These are phyloP conservation scores for Bipolaris sorokiniana DNA, from an alignment of 2,329 filamentous ascomycete species.

Conservation along the genomic window DNA sequence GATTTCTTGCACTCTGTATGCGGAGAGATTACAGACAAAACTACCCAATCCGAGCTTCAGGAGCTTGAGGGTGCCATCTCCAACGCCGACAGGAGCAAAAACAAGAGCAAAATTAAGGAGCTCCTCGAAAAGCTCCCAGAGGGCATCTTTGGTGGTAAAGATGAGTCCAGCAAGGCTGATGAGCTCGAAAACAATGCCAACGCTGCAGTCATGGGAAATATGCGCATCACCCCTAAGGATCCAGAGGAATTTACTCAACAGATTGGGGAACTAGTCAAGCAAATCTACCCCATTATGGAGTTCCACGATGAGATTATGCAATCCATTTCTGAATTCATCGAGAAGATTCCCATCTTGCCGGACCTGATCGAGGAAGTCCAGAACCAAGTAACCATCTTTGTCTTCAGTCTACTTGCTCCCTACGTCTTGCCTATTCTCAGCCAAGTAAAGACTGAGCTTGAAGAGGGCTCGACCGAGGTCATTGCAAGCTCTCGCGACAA, in stretches of 20 bases:
- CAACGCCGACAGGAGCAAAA: conserved; percentile 64
- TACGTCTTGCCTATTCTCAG: conserved; percentile 84
- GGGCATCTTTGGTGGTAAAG: conserved; percentile 76
- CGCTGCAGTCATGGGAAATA: conserved; percentile 75
- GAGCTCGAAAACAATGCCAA: conserved; percentile 79
- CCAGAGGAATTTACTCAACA: conserved; percentile 86
- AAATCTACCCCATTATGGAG: conserved; percentile 88
- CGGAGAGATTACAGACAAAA: conserved; percentile 80
- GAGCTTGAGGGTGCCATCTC: conserved; percentile 84
- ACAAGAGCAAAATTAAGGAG: conserved; percentile 77
- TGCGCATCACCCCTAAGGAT: conserved; percentile 75
- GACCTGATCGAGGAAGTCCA: conserved; percentile 85
- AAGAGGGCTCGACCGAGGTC: conserved; percentile 83
- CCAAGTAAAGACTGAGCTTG: conserved; percentile 86
- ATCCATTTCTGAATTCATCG: conserved; percentile 75
- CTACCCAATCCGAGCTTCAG: conserved; percentile 88
- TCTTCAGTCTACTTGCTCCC: conserved; percentile 89
- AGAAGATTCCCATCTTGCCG: conserved; percentile 83
- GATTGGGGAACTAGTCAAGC: conserved; percentile 72
- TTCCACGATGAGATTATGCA: conserved; percentile 91
- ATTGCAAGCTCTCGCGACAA: conserved; percentile 83
- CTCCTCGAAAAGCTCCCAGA: conserved; percentile 82
- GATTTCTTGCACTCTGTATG: conserved; percentile 92
- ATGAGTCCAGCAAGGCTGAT: conserved; percentile 76
- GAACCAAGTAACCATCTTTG: conserved; percentile 85